Evolutionary conservation across 108 stramenopile genomes (phyloP).

Genomic region (Tribonema minus): DNA sequence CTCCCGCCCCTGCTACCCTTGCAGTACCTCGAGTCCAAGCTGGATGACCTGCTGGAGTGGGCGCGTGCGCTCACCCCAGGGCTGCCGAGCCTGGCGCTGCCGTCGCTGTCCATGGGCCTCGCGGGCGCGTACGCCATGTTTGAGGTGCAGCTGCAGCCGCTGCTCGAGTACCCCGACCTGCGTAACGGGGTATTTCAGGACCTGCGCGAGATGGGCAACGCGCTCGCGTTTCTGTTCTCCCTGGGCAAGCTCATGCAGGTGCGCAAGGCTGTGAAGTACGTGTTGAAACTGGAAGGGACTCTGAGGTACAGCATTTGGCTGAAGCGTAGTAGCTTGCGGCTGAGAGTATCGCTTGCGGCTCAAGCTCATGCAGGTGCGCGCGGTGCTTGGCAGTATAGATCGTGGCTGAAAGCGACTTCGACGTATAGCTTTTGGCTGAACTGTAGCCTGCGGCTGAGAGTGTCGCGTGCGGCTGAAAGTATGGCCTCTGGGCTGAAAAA

Average conservation of each 20-base stretch:
- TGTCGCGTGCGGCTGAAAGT: no score
- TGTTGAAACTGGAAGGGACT: no score
- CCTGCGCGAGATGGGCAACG: conserved; percentile 57
- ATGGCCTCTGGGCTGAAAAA: no score
- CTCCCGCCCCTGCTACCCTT: neutral
- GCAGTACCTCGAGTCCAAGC: conserved; percentile 35
- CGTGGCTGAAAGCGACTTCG: no score
- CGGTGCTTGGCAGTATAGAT: no score
- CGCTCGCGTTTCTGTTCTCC: conserved; percentile 39
- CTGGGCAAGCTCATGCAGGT: conserved; percentile 4
- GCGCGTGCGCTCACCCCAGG: conserved; percentile 38
- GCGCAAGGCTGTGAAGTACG: no score
- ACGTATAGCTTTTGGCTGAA: no score
- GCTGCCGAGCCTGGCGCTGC: conserved; percentile 43
- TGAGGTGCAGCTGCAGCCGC: conserved; percentile 38
- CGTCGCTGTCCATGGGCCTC: conserved; percentile 48
- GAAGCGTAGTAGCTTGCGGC: no score
- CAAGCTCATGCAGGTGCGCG: no score
- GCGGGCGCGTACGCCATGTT: conserved; percentile 50
- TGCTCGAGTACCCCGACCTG: conserved; percentile 53
- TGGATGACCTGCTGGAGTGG: conserved; percentile 33
- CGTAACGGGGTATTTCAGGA: conserved; percentile 56
- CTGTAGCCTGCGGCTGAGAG: no score
- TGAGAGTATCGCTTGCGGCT: no score
- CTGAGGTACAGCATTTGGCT: no score